phyloP scores from a whole-genome alignment of 2,329 filamentous ascomycete species.

The Drechslerella dactyloides region DNA sequence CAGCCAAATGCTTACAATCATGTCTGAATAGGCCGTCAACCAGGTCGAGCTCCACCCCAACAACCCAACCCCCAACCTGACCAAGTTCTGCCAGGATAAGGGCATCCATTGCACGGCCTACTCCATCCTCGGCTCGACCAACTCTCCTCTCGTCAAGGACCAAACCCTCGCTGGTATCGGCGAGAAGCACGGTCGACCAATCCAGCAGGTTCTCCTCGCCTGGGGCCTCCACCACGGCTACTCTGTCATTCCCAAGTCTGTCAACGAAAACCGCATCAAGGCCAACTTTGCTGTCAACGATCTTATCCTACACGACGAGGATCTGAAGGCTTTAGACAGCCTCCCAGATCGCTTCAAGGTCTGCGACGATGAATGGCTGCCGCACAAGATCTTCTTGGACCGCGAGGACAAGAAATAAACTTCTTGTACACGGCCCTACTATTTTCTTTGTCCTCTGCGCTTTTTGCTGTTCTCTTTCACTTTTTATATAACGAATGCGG shows the following conservation, averaged over 20 bases:
- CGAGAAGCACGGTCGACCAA: slow-evolving; percentile 70
- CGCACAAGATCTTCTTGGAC: slow-evolving; percentile 80
- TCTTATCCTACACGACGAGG: slow-evolving; percentile 74
- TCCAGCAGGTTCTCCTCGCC: slow-evolving; percentile 76
- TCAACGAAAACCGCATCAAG: slow-evolving; percentile 74
- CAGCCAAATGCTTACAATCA: slow-evolving; percentile 50
- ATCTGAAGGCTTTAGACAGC: slow-evolving; percentile 71
- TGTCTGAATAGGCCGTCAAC: slow-evolving; percentile 69
- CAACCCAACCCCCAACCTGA: slow-evolving; percentile 79
- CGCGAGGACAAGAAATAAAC: slow-evolving; percentile 70
- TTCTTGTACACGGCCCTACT: not conserved
- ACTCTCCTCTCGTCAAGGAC: slow-evolving; percentile 74
- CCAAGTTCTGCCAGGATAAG: slow-evolving; percentile 74
- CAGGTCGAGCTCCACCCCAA: slow-evolving; percentile 83
- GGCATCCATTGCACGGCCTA: slow-evolving; percentile 78
- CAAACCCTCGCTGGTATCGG: slow-evolving; percentile 68
- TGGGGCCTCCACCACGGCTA: slow-evolving; percentile 84
- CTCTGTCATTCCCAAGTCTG: slow-evolving; percentile 84
- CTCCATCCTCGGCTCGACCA: slow-evolving; percentile 71
- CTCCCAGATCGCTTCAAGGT: slow-evolving; percentile 82
- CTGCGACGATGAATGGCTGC: slow-evolving; percentile 67
- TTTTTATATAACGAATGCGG: not conserved
- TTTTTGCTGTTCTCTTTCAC: slow-evolving; percentile 21
- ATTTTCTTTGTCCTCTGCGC: slow-evolving; percentile 19
- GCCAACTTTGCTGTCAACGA: slow-evolving; percentile 78